Evolutionary conservation across 352 stramenopile genomes (phyloP), one percentile per base, ranked within the genome.

Genomic region (Albugo candida): DNA sequence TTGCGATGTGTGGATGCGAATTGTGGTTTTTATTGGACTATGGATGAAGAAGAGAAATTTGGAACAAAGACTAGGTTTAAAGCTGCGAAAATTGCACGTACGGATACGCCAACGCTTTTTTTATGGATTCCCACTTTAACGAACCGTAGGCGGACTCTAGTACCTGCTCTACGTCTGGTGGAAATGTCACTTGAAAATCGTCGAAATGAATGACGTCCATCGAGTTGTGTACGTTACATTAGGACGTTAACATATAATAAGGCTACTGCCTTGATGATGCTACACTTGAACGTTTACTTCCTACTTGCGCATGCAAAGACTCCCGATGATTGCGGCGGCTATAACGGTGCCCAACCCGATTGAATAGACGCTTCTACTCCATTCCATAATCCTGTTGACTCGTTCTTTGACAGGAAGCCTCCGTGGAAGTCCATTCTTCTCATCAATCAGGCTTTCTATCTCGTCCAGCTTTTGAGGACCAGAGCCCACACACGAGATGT

Each of bases 1-100:
- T 19, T 62, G 69, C 44, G 83, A 58, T 11, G 73, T 86, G 48
- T 92, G 87, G 27, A 91, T 72, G 11, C 81, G 74, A 21, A 89
- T 67, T 1, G 70, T 70, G 20, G 81, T 93, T 58, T 79, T 81
- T 5, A 60, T 58, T 17, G 73, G 68, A 1, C 76, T 81, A n/a
- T n/a, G 37, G 14, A 11, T 50, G 17, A 38, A n/a, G 13, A 18
- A 16, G 24, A 42, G 13, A 35, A 20, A 54, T 0, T 13, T 56
- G 49, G 40, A 39, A 51, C 12, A n/a, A 48, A 12, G 41, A n/a
- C 41, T 31, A 21, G 13, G 35, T 34, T 34, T 34, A 50, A 45
- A 53, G 36, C 37, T 24, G 38, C 44, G 20, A 47, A 39, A 48
- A 48, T 2, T 16, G 6, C 18, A 68, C 64, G 38, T 74, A 83